phyloP scores from a whole-genome alignment of 31 red algal species.

The Odonthalia washingtoniensis region DNA sequence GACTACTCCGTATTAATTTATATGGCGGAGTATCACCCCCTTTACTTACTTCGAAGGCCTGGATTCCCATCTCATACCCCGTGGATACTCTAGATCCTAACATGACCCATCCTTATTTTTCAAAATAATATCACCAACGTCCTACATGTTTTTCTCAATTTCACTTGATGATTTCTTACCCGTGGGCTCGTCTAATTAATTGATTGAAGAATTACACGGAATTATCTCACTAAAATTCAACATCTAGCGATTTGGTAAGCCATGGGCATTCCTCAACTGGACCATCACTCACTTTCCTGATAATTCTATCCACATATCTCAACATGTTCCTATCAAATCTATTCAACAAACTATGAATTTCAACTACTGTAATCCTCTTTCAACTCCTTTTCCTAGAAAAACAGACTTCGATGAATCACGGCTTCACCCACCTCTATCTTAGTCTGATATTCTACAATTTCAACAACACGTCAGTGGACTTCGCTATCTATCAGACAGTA shows the following conservation, averaged over 20 bases:
- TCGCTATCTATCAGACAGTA: conserved; percentile 6
- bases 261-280: conserved; percentile 1
- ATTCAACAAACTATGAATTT: background rate
- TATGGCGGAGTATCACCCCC: conserved; percentile 6
- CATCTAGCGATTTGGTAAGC: background rate
- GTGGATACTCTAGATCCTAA: background rate
- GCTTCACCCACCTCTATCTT: background rate
- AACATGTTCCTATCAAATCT: background rate
- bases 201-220: background rate
- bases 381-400: background rate
- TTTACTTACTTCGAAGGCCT: conserved; percentile 11
- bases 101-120: background rate
- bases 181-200: background rate
- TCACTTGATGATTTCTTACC: too few species aligned
- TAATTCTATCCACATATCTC: background rate
- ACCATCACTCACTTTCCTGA: background rate
- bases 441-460: background rate
- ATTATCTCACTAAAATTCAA: background rate
- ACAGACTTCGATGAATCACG: background rate
- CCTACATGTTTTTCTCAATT: too few species aligned
- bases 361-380: background rate
- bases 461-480: background rate
- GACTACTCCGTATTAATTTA: background rate
- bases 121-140: too few species aligned
- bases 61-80: background rate